Evolutionary conservation across 2,329 filamentous ascomycete species (phyloP), one percentile per base, ranked within the genome.

Genomic region (Setomelanomma holmii): DNA sequence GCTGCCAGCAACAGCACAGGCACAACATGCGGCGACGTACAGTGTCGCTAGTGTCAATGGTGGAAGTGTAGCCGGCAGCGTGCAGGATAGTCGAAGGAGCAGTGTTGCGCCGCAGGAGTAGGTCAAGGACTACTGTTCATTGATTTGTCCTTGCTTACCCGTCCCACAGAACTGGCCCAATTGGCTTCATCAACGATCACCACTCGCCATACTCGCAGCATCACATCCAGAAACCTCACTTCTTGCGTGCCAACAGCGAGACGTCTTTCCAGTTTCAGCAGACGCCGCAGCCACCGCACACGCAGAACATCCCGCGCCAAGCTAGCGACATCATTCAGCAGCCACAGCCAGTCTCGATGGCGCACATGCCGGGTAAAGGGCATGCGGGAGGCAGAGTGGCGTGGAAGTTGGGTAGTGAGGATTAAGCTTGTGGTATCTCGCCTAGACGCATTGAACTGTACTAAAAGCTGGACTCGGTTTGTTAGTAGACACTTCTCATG

Each of bases 391-490:
- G 65, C 6, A 60, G 64, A n/a, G 65, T 73, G 45, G 61, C 70
- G 52, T 74, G 71, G 71, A 68, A 69, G 41, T 55, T 74, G 49
- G 70, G 71, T 8, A 71, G 67, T 19, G 71, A 74, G 48, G 57
- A 62, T 16, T 67, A 40, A 51, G 12, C 17, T 2, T 7, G 2
- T 21, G 27, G 27, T 3, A n/a, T n/a, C n/a, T n/a, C n/a, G n/a
- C n/a, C n/a, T n/a, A n/a, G n/a, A n/a, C n/a, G n/a, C n/a, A n/a
- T n/a, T n/a, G n/a, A n/a, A n/a, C n/a, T 35, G 27, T 34, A 21
- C 14, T 14, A 8, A 4, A 17, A 17, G 24, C 23, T 8, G 6
- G 8, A 14, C 17, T 27, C 17, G 23, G 11, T 34, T 12, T 8
- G n/a, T 17, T 44, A 35, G 34, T 35, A 11, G 27, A 21, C 27